Evolutionary conservation across 139 green algal genomes (phyloP), one percentile per base, ranked within the genome.

Genomic region (Trebouxia sp.): DNA sequence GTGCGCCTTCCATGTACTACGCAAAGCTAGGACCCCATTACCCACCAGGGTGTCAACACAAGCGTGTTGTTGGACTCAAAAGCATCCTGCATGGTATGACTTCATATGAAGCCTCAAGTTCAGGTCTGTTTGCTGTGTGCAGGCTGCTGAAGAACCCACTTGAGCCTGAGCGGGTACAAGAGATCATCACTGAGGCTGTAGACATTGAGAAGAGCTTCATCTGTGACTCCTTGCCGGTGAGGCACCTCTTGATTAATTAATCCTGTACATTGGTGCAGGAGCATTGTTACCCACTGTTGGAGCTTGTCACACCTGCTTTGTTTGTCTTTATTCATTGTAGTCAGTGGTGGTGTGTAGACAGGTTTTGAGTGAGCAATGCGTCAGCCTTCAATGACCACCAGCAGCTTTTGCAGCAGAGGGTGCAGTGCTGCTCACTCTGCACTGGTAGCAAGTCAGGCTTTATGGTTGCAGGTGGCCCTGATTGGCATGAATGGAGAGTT

Each of bases 191-290:
- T 0, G 91, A 98, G 51, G 96, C 96, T 4, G 97, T 99, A 11
- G 83, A 83, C 10, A 98, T 99, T 65, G 97, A 99, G 89, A 89
- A 93, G 81, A 93, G 98, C 87, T 99, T 99, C 51, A 37, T 99
- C 14, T 94, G 87, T 67, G 95, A 99, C 5, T 88, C 95, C 3
- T 84, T 98, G 42, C 94, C 94, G 3, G 90, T 94, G 22, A 77
- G 41, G 22, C 26, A 5, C 50, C 50, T 5, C 20, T 58, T 58
- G 20, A 28, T 17, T 1, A 58, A 28, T 1, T n/a, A n/a, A n/a
- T n/a, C n/a, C n/a, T n/a, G n/a, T n/a, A n/a, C n/a, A n/a, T n/a
- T n/a, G n/a, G n/a, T n/a, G n/a, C n/a, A n/a, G n/a, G n/a, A n/a
- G n/a, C n/a, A n/a, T n/a, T n/a, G n/a, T n/a, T n/a, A n/a, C n/a